Evolutionary conservation across 257 asterid species (phyloP).

Genomic region (Fraxinus anomala): DNA sequence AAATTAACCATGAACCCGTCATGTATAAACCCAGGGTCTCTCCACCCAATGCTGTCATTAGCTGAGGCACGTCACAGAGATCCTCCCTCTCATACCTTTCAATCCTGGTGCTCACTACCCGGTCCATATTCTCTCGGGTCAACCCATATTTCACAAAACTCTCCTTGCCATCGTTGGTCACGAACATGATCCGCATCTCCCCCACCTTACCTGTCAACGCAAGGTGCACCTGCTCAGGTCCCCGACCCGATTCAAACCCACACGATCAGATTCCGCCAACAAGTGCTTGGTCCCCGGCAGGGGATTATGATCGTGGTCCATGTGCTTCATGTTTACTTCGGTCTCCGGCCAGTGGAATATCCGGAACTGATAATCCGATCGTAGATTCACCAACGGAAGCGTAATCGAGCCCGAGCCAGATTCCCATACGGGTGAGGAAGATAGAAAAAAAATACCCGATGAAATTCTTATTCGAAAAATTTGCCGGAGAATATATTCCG

Average conservation of each 20-base stretch:
- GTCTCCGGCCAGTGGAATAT: constrained; percentile 74
- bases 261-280: constrained; percentile 57
- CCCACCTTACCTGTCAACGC: constrained; percentile 71
- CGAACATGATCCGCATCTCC: constrained; percentile 98
- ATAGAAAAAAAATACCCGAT: constrained; percentile 76
- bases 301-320: constrained; percentile 84
- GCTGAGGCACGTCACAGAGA: constrained; percentile 82
- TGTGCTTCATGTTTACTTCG: constrained; percentile 60
- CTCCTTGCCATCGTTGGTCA: constrained; percentile 70
- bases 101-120: constrained; percentile 46
- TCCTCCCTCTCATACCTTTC: constrained; percentile 81
- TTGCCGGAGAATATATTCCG: constrained; percentile 79
- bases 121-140: constrained; percentile 42
- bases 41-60: constrained; percentile 80
- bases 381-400: constrained; percentile 62
- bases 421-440: constrained; percentile 61
- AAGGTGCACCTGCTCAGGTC: constrained; percentile 88
- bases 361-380: constrained; percentile 84
- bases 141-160: constrained; percentile 68
- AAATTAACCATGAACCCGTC: constrained; percentile 72
- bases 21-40: constrained; percentile 93
- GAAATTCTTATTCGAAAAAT: constrained; percentile 56
- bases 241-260: constrained; percentile 58
- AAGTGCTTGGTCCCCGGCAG: constrained; percentile 78
- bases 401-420: constrained; percentile 84